Percentiles rank a stretch among this genome's conserved stretches.
These are phyloP conservation scores for Cercospora sojina DNA, from an alignment of 2,329 filamentous ascomycete genomes.

Conservation along the genomic window DNA sequence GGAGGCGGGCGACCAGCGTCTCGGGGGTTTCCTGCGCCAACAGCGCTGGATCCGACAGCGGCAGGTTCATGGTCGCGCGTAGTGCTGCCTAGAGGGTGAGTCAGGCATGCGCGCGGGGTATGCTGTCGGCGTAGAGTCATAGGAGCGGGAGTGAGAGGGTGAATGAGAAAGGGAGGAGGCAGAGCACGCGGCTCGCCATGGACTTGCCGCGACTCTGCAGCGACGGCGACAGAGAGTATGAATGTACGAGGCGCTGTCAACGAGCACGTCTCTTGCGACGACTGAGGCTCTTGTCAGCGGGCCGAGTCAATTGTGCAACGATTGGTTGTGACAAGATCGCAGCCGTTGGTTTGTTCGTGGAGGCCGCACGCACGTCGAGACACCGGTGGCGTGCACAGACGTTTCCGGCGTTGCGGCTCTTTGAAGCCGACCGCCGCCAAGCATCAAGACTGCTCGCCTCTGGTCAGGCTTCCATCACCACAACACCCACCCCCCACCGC, in stretches of 20 bases:
- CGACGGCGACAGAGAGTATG: not conserved
- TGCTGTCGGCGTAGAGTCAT: not conserved
- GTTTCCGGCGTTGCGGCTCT: slow-evolving; percentile 1
- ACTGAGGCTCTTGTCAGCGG: not conserved
- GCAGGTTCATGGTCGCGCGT: slow-evolving; percentile 61
- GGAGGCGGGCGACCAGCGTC: slow-evolving; percentile 81
- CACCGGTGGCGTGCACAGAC: not conserved
- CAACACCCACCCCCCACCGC: slow-evolving; percentile 24
- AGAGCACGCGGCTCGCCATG: not conserved
- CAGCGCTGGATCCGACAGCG: slow-evolving; percentile 69
- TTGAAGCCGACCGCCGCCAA: not conserved
- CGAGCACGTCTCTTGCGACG: not conserved
- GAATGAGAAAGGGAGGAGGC: not conserved
- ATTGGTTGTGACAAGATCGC: slow-evolving; percentile 4
- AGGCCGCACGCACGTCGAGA: not conserved
- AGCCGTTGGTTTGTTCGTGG: not conserved
- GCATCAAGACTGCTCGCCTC: slow-evolving; percentile 1
- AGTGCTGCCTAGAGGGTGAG: slow-evolving; percentile 18
- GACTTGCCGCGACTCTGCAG: not conserved
- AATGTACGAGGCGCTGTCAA: not conserved
- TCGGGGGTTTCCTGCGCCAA: slow-evolving; percentile 84
- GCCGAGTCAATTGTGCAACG: slow-evolving; percentile 1
- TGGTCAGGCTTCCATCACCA: slow-evolving; percentile 8
- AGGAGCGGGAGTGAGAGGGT: not conserved
- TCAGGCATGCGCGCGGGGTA: not conserved